Base-by-base conservation (phyloP, 768 basidiomycete genomes). In the Pleurotus sapidus region DNA sequence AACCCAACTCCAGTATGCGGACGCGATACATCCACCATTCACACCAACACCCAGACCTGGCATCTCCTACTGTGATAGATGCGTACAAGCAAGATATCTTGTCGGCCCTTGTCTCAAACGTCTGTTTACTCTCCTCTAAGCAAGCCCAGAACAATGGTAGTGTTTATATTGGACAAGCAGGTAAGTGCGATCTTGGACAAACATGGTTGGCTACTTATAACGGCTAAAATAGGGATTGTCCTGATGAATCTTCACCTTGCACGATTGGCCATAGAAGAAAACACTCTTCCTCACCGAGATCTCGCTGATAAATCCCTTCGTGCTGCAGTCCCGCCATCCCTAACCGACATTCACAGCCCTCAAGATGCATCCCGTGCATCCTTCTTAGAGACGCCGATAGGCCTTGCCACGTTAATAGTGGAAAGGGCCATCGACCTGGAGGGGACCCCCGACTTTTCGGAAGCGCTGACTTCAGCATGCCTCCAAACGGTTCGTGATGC, bases 361-460 rank as follows among this genome's bases (percentile, higher is more conserved):
- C 18, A 60, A 34, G 46, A 58, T 23, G 63, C 68, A 4, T 65
- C 62, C 14, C 63, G 60, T 49, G 49, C 57, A 24, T 74, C 77
- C 2, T 80, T 78, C 59, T 64, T 79, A 39, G 79, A 77, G 58
- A 78, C 75, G 6, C 66, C 64, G 9, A 59, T 77, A 25, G 79
- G 79, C 3, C 59, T 74, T 5, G 73, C 73, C 0, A 69, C 72
- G 5, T 67, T 80, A 12, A 60, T 73, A 7, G 65, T 80, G 12
- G 56, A 65, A 5, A 67, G 75, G 18, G 37, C 67, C 55, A 17
- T 70, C 57, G 20, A 20, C 15, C 27, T 24, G 61, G 68, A 55
- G 40, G 63, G 47, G 60, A 57, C 11, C 53, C 60, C 49, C 69
- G 30, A 34, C 30, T 34, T 34, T 11, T 34, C 30, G 30, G 30